Evolutionary conservation across 2,329 filamentous ascomycete genomes (phyloP).

Genomic region (Zasmidium citrigriseum): DNA sequence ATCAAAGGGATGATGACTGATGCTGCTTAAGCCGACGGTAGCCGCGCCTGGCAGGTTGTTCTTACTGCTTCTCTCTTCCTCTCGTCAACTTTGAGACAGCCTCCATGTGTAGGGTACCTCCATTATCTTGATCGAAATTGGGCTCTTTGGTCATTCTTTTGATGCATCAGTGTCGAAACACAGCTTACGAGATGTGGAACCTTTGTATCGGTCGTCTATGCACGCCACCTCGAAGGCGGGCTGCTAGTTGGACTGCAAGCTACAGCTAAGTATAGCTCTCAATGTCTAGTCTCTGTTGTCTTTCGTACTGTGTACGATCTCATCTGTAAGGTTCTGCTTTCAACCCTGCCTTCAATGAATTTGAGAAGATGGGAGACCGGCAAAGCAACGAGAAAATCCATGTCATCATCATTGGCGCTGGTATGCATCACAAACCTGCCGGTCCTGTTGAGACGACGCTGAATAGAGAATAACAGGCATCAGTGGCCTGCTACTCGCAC

Average conservation of each 20-base stretch:
- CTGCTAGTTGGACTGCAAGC: not conserved
- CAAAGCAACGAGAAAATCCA: not conserved
- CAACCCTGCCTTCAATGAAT: too few species aligned
- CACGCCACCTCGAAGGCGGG: not conserved
- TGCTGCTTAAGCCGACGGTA: not conserved
- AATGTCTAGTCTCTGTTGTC: not conserved
- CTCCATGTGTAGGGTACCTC: too few species aligned
- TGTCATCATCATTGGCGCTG: conserved; percentile 25
- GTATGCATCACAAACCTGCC: not conserved
- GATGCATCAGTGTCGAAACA: too few species aligned
- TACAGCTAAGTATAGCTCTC: not conserved
- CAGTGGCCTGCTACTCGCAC: conserved; percentile 23
- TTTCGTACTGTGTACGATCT: too few species aligned
- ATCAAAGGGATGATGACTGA: too few species aligned
- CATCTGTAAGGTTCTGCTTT: too few species aligned
- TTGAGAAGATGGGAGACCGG: not conserved
- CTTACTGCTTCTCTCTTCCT: not conserved
- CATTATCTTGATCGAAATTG: too few species aligned
- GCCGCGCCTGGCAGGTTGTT: not conserved
- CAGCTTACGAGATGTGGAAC: too few species aligned
- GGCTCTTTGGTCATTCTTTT: too few species aligned
- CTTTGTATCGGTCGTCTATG: not conserved
- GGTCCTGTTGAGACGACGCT: not conserved
- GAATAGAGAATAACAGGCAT: conserved; percentile 3
- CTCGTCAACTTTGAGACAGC: not conserved